Evolutionary conservation across 352 stramenopile species (phyloP).

Genomic region (Phytophthora megakarya): DNA sequence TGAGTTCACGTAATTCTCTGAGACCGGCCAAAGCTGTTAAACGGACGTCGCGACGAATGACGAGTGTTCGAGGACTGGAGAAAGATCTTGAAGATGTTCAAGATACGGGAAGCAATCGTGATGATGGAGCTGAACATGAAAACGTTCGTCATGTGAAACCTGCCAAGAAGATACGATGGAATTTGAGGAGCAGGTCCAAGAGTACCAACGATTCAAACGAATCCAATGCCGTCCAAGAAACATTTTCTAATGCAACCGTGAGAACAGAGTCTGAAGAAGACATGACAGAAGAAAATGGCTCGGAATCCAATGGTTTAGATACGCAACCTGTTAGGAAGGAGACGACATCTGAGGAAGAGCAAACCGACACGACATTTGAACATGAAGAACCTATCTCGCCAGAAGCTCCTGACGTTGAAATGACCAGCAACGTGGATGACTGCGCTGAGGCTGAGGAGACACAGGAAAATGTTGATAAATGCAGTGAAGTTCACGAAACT

Average conservation of each 20-base stretch:
- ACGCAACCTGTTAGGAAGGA: background rate
- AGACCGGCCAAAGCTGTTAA: background rate
- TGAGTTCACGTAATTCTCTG: background rate
- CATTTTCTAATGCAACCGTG: background rate
- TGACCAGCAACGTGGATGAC: background rate
- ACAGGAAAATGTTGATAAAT: background rate
- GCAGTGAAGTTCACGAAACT: background rate
- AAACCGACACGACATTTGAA: background rate
- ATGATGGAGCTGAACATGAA: background rate
- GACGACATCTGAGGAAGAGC: background rate
- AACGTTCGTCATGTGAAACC: background rate
- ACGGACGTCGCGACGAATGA: slow-evolving; percentile 2
- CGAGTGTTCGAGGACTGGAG: slow-evolving; percentile 1
- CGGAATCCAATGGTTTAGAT: background rate
- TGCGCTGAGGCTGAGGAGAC: background rate
- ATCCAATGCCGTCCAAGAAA: background rate
- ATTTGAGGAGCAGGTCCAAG: slow-evolving; percentile 10
- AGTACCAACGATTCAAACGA: background rate
- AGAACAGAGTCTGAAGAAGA: background rate
- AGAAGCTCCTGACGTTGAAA: slow-evolving; percentile 1
- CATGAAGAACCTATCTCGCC: background rate
- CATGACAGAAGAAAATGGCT: background rate
- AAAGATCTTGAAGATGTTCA: slow-evolving; percentile 3
- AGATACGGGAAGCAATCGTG: background rate
- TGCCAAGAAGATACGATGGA: slow-evolving; percentile 5